Percentiles rank a stretch among this genome's conserved stretches.
phyloP scores from a whole-genome alignment of 2,329 filamentous ascomycete species.

The Ophiobolus disseminans region DNA sequence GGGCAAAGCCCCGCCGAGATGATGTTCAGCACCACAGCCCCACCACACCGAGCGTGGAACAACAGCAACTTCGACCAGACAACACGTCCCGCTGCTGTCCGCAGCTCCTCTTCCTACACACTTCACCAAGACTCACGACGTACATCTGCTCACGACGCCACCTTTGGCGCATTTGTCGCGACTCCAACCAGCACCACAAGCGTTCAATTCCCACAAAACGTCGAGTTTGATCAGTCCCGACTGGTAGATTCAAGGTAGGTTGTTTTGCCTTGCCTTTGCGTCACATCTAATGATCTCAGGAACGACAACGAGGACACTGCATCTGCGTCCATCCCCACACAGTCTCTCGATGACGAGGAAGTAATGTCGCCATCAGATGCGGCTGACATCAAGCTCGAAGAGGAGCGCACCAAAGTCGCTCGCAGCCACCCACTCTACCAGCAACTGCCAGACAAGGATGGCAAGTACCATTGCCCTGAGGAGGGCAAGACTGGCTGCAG shows the following conservation, averaged over 20 bases:
- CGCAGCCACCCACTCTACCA: slow-evolving; percentile 73
- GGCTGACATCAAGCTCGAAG: slow-evolving; percentile 43
- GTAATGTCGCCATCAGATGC: slow-evolving; percentile 35
- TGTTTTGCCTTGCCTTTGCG: neutral
- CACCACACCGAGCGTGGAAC: slow-evolving; percentile 31
- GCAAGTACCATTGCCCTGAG: slow-evolving; percentile 93
- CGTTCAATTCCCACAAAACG: slow-evolving; percentile 28
- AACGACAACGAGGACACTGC: slow-evolving; percentile 37
- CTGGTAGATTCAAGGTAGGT: slow-evolving; percentile 30
- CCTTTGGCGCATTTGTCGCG: slow-evolving; percentile 36
- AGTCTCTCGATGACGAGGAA: slow-evolving; percentile 40
- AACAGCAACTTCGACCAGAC: slow-evolving; percentile 26
- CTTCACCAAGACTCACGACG: slow-evolving; percentile 29
- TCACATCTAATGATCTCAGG: slow-evolving; percentile 19
- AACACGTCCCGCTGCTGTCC: slow-evolving; percentile 28
- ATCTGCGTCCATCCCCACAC: slow-evolving; percentile 28
- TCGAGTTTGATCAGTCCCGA: slow-evolving; percentile 32
- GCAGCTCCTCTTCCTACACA: slow-evolving; percentile 39
- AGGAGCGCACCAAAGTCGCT: slow-evolving; percentile 49
- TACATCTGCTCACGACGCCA: slow-evolving; percentile 31
- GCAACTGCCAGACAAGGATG: slow-evolving; percentile 70
- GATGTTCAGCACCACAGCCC: slow-evolving; percentile 28
- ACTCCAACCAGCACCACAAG: slow-evolving; percentile 43
- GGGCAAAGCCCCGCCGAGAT: slow-evolving; percentile 26
- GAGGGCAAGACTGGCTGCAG: slow-evolving; percentile 76